Conservation (phyloP, 2,329 filamentous ascomycete genomes). For the Clarireedia homoeocarpa region DNA sequence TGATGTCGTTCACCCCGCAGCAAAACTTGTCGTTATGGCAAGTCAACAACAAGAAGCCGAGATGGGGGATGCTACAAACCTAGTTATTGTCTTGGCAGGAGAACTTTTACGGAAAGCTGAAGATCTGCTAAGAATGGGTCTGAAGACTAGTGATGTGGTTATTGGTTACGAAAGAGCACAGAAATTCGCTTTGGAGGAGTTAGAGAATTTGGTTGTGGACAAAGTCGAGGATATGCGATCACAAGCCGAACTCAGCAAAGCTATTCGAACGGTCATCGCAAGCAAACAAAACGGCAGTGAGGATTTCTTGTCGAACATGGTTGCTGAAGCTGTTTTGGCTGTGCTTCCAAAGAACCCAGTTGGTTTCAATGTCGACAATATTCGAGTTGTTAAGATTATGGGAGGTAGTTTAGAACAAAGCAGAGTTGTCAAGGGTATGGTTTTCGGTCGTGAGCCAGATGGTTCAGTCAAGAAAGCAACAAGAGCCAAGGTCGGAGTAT, state of each 20-base stretch:
- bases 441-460: constrained; percentile 93
- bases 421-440: constrained; percentile 94
- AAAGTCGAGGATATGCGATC: constrained; percentile 79
- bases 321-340: constrained; percentile 76
- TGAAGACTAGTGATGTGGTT: constrained; percentile 97
- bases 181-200: constrained; percentile 71
- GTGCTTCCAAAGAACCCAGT: constrained; percentile 91
- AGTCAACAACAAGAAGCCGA: constrained; percentile 98
- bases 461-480: constrained; percentile 82
- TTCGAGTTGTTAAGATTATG: constrained; percentile 99
- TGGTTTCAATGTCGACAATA: constrained; percentile 98
- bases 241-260: constrained; percentile 82
- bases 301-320: constrained; percentile 76
- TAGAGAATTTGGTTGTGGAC: constrained; percentile 87
- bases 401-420: constrained; percentile 92
- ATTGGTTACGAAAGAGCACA: constrained; percentile 94
- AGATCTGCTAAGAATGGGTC: constrained; percentile 88
- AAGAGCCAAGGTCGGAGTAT: constrained; percentile 95
- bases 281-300: constrained; percentile 96
- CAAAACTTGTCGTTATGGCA: constrained; percentile 96
- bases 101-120: constrained; percentile 96
- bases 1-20: constrained; percentile 95
- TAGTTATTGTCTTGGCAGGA: constrained; percentile 92
- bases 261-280: constrained; percentile 87
- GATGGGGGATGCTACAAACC: constrained; percentile 97